Percentiles rank a stretch among this genome's conserved stretches.
Conservation (phyloP, 345 rosid genomes). For the Melaleuca alternifolia region DNA sequence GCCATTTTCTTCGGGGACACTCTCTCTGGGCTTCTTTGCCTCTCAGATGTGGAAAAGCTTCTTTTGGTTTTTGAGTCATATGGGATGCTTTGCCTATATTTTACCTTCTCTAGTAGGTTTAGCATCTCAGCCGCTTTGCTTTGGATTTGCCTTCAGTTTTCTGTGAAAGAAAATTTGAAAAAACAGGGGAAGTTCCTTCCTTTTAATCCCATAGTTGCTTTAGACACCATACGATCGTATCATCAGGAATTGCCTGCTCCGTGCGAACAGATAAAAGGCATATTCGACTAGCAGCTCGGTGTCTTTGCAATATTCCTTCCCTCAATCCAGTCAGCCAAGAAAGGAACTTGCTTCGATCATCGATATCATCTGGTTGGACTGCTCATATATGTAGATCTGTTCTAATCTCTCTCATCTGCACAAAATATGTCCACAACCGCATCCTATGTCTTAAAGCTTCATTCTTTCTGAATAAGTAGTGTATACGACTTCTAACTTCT, state of each 20-base stretch:
- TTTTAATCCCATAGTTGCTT: background rate
- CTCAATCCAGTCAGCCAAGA: background rate
- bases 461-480: background rate
- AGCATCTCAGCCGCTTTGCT: slow-evolving; percentile 3
- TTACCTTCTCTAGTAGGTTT: slow-evolving; percentile 26
- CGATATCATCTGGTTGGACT: background rate
- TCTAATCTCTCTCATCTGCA: background rate
- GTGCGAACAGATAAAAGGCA: background rate
- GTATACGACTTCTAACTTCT: background rate
- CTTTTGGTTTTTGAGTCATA: background rate
- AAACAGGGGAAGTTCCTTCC: background rate
- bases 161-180: background rate
- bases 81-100: slow-evolving; percentile 1
- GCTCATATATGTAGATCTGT: background rate
- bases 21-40: slow-evolving; percentile 12
- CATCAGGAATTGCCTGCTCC: background rate
- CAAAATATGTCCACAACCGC: too few species aligned
- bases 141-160: background rate
- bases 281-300: background rate
- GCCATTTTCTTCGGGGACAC: slow-evolving; percentile 4
- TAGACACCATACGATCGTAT: background rate
- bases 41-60: slow-evolving; percentile 1
- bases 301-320: background rate
- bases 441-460: background rate
- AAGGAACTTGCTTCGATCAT: background rate